Evolutionary conservation across 2,329 filamentous ascomycete genomes (phyloP).

Genomic region (Colletotrichum navitas): DNA sequence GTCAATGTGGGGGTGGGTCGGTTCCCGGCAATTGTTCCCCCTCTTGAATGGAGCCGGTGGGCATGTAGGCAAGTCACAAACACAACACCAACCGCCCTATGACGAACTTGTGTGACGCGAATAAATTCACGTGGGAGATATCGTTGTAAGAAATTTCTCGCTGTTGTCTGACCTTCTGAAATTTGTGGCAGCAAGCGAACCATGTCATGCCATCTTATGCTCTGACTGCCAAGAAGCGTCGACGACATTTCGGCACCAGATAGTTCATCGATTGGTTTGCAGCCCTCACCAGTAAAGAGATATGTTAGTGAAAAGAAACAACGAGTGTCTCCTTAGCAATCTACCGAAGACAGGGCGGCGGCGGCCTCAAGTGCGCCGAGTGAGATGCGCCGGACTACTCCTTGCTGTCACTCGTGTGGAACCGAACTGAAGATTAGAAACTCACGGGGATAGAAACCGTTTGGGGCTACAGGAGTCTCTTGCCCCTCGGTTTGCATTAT

Average conservation of each 20-base stretch:
- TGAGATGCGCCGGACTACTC: not conserved
- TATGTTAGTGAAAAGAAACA: not conserved
- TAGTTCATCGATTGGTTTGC: not conserved
- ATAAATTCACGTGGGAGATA: not conserved
- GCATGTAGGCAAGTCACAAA: not conserved
- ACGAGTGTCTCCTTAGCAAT: slow-evolving; percentile 21
- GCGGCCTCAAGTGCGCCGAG: slow-evolving; percentile 17
- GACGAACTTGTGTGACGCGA: slow-evolving; percentile 5
- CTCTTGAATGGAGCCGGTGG: not conserved
- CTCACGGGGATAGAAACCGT: slow-evolving; percentile 31
- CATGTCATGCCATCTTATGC: not conserved
- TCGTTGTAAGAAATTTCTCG: not conserved
- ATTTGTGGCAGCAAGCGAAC: slow-evolving; percentile 14
- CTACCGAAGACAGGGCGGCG: slow-evolving; percentile 20
- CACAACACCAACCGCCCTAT: not conserved
- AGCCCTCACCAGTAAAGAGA: not conserved
- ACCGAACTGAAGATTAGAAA: slow-evolving; percentile 8
- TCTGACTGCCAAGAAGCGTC: slow-evolving; percentile 28
- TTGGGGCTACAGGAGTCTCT: slow-evolving; percentile 2
- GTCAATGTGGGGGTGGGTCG: slow-evolving; percentile 22
- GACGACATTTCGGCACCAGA: not conserved
- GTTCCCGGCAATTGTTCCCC: slow-evolving; percentile 18
- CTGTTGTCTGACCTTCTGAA: not conserved
- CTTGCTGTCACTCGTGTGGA: slow-evolving; percentile 30
- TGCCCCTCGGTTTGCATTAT: not conserved